Base-by-base conservation (phyloP, 306 rosid genomes). In the Aeschynomene evenia region DNA sequence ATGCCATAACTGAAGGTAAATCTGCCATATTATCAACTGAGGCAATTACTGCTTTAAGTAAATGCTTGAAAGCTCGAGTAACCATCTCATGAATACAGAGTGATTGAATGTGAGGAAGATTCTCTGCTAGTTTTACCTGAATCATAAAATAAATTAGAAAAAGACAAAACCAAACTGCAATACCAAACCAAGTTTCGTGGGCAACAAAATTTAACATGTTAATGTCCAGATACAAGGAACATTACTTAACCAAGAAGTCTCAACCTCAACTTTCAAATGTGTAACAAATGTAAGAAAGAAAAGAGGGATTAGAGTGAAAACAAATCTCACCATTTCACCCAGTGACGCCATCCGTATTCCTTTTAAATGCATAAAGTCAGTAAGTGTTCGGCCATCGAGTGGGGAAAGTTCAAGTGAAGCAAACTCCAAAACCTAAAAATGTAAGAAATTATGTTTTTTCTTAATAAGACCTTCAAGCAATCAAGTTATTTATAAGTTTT, bases 381-480 rank as follows among this genome's bases (percentile, higher is more conserved):
- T 94, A 64, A 94, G 50, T 0, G 98, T 88, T 65, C 98, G 97
- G 37, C 98, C 98, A 80, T 94, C 98, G 37, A 94, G 97, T 9
- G 98, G 97, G 74, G 98, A 94, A 76, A 94, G 97, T 81, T 94
- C 98, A 72, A 94, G 98, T 33, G 97, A 94, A 60, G 82, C 97
- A 58, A 94, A 94, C 75, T 94, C 98, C 29, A 85, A 76, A 49
- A 86, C 97, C 98, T 94, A 84, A 68, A 58, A 70, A 58, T 40
- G 71, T 29, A 61, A 66, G 3, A 73, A 21, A 63, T 36, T 74
- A 45, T 62, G 81, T 53, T 76, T 76, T 79, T 73, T 76, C 77
- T 79, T 73, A 45, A 74, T 66, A 61, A 12, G 26, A 52, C 19
- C 36, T 36, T 56, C 59, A 61, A 18, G 62, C 64, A 61, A 63